Conservation (phyloP, 345 rosid genomes). For the Streptanthus diversifolius region DNA sequence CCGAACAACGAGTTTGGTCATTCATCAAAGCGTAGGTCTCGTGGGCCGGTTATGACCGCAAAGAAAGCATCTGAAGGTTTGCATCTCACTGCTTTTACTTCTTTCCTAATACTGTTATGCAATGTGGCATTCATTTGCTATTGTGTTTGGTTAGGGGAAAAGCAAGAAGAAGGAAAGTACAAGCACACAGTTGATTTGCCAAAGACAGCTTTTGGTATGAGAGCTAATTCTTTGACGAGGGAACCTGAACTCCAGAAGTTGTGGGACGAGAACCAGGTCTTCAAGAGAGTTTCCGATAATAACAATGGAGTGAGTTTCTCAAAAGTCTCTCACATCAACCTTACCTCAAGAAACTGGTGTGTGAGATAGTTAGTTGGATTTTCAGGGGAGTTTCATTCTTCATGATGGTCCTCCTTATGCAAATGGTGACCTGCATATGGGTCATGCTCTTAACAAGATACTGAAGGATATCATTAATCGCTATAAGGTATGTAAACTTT, state of each 20-base stretch:
- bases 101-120: background rate
- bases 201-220: conserved; percentile 81
- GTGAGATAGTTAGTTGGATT: conserved; percentile 38
- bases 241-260: conserved; percentile 91
- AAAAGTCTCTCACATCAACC: conserved; percentile 11
- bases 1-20: conserved; percentile 40
- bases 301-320: conserved; percentile 68
- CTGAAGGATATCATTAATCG: conserved; percentile 94
- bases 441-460: conserved; percentile 96
- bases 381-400: conserved; percentile 77
- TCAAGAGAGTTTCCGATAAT: conserved; percentile 64
- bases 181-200: conserved; percentile 90
- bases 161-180: conserved; percentile 84
- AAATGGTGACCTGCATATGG: conserved; percentile 89
- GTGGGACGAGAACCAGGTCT: conserved; percentile 87
- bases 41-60: conserved; percentile 93
- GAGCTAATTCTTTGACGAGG: conserved; percentile 78
- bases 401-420: conserved; percentile 99
- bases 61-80: conserved; percentile 74
- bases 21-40: conserved; percentile 75
- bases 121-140: background rate
- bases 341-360: conserved; percentile 20
- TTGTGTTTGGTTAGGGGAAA: conserved; percentile 52
- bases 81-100: conserved; percentile 8
- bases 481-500: conserved; percentile 56